phyloP scores from a whole-genome alignment of 306 rosid species.

The Herpetospermum pedunculosum region DNA sequence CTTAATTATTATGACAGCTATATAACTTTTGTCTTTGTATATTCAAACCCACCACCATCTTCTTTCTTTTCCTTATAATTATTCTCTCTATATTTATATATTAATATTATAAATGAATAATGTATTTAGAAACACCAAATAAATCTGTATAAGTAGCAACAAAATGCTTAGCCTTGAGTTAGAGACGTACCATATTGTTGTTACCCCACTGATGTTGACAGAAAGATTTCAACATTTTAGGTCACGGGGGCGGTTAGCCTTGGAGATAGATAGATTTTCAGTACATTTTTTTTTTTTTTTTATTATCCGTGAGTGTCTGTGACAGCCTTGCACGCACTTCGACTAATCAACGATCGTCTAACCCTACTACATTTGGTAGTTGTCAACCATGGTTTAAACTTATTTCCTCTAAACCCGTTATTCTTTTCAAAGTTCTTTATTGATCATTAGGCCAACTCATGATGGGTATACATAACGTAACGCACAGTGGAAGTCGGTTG shows the following conservation, averaged over 20 bases:
- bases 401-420: no score
- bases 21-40: conserved; percentile 23
- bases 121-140: neutral
- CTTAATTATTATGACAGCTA: conserved; percentile 37
- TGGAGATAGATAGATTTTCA: neutral
- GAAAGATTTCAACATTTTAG: conserved; percentile 9
- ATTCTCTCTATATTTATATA: no score
- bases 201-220: conserved; percentile 3
- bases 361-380: no score
- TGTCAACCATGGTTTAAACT: no score
- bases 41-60: conserved; percentile 4
- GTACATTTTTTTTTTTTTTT: neutral
- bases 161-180: conserved; percentile 12
- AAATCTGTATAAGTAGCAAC: conserved; percentile 7
- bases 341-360: no score
- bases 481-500: conserved; percentile 14
- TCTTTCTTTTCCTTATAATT: no score
- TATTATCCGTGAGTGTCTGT: no score
- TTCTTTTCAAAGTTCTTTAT: no score
- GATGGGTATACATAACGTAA: neutral
- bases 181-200: conserved; percentile 6
- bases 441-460: no score
- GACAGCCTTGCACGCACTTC: no score
- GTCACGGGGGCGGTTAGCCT: conserved; percentile 13
- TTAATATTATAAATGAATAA: no score